These are phyloP conservation scores for Beauveria australis DNA, from an alignment of 2,329 filamentous ascomycete genomes.

Conservation along the genomic window DNA sequence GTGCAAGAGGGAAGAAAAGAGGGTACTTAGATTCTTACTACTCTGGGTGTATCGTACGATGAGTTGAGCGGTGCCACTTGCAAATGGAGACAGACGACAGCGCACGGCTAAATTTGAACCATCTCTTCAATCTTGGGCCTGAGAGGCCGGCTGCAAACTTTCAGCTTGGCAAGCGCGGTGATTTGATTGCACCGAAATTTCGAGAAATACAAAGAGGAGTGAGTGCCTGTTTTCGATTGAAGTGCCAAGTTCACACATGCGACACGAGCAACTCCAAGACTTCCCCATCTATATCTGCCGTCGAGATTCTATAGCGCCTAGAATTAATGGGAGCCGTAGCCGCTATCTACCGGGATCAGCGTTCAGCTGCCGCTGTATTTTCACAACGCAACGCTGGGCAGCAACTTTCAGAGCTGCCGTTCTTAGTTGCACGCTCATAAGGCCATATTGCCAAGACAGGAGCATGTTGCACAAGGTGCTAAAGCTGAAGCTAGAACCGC, in stretches of 20 bases:
- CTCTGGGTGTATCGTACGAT: background rate
- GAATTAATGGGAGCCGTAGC: background rate
- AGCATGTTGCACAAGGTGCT: background rate
- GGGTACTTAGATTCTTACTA: background rate
- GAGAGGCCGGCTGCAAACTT: background rate
- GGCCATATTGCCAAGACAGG: background rate
- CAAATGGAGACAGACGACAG: background rate
- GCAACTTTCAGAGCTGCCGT: background rate
- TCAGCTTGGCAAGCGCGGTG: background rate
- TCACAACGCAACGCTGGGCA: background rate
- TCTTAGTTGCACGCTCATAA: background rate
- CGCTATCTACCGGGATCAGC: background rate
- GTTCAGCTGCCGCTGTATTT: background rate
- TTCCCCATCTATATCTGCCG: background rate
- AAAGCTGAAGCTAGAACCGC: background rate
- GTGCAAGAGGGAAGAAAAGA: background rate
- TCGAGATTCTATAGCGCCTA: background rate
- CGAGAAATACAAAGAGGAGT: background rate
- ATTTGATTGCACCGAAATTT: background rate
- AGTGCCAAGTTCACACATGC: background rate
- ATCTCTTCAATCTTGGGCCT: background rate
- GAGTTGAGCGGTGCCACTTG: background rate
- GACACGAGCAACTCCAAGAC: background rate
- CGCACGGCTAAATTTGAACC: background rate
- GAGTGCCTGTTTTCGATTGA: background rate